Conservation (phyloP, 495 filamentous ascomycete species). For the Penicillium dipodomyicola region DNA sequence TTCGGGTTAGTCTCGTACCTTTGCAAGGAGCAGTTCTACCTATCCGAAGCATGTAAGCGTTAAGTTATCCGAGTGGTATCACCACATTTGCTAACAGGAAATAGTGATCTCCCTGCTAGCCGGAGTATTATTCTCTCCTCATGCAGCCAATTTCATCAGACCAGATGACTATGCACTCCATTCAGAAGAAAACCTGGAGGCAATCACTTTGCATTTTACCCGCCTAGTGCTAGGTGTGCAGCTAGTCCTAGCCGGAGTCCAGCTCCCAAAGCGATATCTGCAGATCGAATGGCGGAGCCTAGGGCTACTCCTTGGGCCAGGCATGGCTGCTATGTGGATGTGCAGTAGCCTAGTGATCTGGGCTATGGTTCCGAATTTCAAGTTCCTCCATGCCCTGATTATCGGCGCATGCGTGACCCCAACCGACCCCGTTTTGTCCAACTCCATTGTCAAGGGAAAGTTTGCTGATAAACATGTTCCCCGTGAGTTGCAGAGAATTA, state of each 20-base stretch:
- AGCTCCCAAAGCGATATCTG: constrained; percentile 86
- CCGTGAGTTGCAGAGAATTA: constrained; percentile 76
- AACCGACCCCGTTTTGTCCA: constrained; percentile 86
- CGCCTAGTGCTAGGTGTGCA: constrained; percentile 89
- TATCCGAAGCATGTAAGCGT: constrained; percentile 83
- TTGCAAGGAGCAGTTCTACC: constrained; percentile 84
- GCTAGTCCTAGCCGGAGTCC: constrained; percentile 83
- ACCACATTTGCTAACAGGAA: constrained; percentile 6
- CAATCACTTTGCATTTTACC: constrained; percentile 77
- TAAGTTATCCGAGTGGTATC: background rate
- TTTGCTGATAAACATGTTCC: constrained; percentile 91
- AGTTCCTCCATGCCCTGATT: constrained; percentile 73
- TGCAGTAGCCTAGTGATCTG: constrained; percentile 73
- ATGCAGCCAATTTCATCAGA: constrained; percentile 72
- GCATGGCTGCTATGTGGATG: constrained; percentile 91
- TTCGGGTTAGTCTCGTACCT: constrained; percentile 89
- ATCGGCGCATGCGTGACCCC: constrained; percentile 85
- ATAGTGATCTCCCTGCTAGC: constrained; percentile 80
- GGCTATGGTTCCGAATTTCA: constrained; percentile 70
- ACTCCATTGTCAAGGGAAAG: constrained; percentile 89
- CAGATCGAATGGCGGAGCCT: constrained; percentile 77
- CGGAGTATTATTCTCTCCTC: constrained; percentile 74
- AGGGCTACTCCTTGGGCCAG: constrained; percentile 73
- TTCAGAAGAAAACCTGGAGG: constrained; percentile 54
- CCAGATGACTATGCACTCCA: constrained; percentile 75